Evolutionary conservation across 1,284 basidiomycete species (phyloP), one percentile per base, ranked within the genome.

Genomic region (Leccinum subatratum): DNA sequence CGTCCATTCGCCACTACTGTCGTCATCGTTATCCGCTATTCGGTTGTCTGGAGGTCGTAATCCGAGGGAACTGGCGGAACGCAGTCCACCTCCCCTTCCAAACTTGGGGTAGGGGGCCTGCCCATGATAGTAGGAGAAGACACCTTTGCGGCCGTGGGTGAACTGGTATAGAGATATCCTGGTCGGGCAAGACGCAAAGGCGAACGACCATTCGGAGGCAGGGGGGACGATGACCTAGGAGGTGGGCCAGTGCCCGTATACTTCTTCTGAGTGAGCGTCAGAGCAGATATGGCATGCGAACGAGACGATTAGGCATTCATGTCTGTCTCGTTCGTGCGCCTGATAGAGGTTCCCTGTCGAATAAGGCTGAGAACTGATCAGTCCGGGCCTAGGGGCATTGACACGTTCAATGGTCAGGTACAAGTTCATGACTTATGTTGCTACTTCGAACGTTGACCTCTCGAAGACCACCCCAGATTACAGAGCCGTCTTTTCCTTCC

Each of bases 221-320:
- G 80, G 3, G 91, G 92, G 20, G 92, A 91, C 7, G 89, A 83
- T 3, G 91, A 91, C 62, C 91, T 86, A 45, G 88, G 86, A 4
- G 90, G 88, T 16, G 80, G 78, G 6, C 85, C 83, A 56, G 86
- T 84, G 30, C 91, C 92, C 32, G 83, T 83, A 72, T 81, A 92
- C 76, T 91, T 92, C 81, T 90, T 91, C 80, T 97, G 96, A 1
- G 88, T 93, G 62, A 99, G 82, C 6, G 94, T 98, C 66, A 99
- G 83, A 58, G 96, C 97, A 79, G 99, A 99, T 79, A 99, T 98
- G 66, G 97, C 96, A 84, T 99, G 96, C 28, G 95, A 97, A 69
- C 96, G 92, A 58, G 96, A 98, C 1, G 94, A 96, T 76, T 98
- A 95, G 5, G 95, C 93, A 76, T 99, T 99, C 96, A 99, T 98